Conservation (phyloP, 495 filamentous ascomycete species). For the Tirmania nivea region DNA sequence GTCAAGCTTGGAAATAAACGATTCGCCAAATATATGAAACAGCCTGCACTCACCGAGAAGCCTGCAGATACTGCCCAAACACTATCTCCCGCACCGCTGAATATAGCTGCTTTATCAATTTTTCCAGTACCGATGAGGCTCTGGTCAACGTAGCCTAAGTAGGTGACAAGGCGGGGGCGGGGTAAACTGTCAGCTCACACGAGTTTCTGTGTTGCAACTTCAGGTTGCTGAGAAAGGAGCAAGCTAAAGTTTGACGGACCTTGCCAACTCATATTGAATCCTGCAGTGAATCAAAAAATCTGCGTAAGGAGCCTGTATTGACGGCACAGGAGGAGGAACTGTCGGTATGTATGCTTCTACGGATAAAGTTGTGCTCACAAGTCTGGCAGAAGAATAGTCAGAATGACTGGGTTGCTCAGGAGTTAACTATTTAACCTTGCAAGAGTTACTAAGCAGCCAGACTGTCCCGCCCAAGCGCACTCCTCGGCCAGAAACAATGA, state of each 20-base stretch:
- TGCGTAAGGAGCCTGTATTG: not conserved
- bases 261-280: not conserved
- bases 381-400: too few relatives aligned
- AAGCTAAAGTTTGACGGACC: not conserved
- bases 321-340: not conserved
- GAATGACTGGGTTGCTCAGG: too few relatives aligned
- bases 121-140: slow-evolving; percentile 70
- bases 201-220: too few relatives aligned
- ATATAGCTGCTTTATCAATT: slow-evolving; percentile 73
- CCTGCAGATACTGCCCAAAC: slow-evolving; percentile 52
- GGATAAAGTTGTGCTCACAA: too few relatives aligned
- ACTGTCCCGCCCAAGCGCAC: too few relatives aligned
- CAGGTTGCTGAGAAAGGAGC: not conserved
- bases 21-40: not conserved
- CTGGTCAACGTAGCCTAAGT: not conserved
- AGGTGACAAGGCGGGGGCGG: not conserved
- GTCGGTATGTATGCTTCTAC: too few relatives aligned
- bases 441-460: too few relatives aligned
- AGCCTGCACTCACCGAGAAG: slow-evolving; percentile 41
- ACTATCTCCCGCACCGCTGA: slow-evolving; percentile 58
- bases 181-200: not conserved
- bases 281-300: not conserved
- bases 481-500: too few relatives aligned
- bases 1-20: not conserved
- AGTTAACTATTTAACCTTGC: too few relatives aligned